These are phyloP conservation scores for Yamadazyma laniorum DNA, from an alignment of 805 yeast genomes.

Conservation along the genomic window DNA sequence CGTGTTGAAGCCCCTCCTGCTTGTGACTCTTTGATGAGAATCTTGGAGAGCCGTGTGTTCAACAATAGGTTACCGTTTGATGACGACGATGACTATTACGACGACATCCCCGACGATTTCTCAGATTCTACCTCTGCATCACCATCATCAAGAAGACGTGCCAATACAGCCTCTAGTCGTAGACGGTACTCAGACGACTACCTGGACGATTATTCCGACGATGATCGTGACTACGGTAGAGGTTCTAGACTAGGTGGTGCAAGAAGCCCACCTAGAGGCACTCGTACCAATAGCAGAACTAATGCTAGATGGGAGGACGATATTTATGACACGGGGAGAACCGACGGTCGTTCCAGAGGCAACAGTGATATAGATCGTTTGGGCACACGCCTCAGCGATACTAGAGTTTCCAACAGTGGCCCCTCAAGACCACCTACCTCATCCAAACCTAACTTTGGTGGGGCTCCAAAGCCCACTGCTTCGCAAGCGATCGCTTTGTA, in stretches of 20 bases:
- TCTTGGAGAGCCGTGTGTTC: slow-evolving; percentile 83
- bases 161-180: slow-evolving; percentile 3
- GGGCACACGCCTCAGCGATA: slow-evolving; percentile 32
- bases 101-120: slow-evolving; percentile 64
- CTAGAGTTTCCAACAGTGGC: slow-evolving; percentile 25
- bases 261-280: slow-evolving; percentile 12
- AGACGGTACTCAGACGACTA: slow-evolving; percentile 31
- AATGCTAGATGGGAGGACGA: slow-evolving; percentile 75
- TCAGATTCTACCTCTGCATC: slow-evolving; percentile 52
- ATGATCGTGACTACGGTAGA: slow-evolving; percentile 33
- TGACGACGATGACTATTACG: slow-evolving; percentile 60
- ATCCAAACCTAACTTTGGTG: slow-evolving; percentile 42
- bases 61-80: slow-evolving; percentile 49
- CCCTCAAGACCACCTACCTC: slow-evolving; percentile 39
- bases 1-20: slow-evolving; percentile 91
- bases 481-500: slow-evolving; percentile 88
- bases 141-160: slow-evolving; percentile 19
- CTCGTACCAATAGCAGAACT: slow-evolving; percentile 3
- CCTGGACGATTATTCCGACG: slow-evolving; percentile 27
- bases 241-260: slow-evolving; percentile 18
- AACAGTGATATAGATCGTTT: slow-evolving; percentile 35
- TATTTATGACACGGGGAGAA: slow-evolving; percentile 58
- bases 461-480: slow-evolving; percentile 37
- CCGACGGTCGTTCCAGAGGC: slow-evolving; percentile 25
- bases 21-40: slow-evolving; percentile 81